These are phyloP conservation scores for Gilbertella persicaria DNA, from an alignment of 371 early-diverging fungal genomes.

Conservation along the genomic window DNA sequence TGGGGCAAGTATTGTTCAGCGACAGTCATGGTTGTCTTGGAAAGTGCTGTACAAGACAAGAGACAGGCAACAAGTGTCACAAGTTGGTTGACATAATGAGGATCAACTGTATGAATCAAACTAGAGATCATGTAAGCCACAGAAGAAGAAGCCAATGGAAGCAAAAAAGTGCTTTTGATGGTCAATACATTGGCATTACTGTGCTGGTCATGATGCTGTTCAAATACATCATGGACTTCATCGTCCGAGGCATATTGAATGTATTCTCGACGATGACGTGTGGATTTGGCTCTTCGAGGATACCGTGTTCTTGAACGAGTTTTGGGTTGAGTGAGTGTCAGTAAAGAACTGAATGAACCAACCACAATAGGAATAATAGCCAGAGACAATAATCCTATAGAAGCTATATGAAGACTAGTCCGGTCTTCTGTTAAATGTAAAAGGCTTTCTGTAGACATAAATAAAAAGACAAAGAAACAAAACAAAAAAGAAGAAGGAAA, in stretches of 20 bases:
- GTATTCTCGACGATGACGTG: not conserved
- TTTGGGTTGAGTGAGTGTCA: constrained; percentile 1
- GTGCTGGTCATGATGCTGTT: not conserved
- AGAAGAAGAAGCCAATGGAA: constrained; percentile 18
- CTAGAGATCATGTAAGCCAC: constrained; percentile 7
- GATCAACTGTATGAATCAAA: constrained; percentile 5
- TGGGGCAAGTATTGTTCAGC: constrained; percentile 1
- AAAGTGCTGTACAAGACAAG: constrained; percentile 16
- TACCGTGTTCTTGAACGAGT: not conserved
- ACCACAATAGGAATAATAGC: constrained; percentile 17
- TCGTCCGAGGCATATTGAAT: not conserved
- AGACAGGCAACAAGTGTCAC: constrained; percentile 3
- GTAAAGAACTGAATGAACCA: constrained; percentile 21
- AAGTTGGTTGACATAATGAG: constrained; percentile 10
- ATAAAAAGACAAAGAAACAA: not conserved
- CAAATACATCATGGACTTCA: constrained; percentile 6
- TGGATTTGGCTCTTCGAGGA: not conserved
- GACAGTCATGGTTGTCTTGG: constrained; percentile 12
- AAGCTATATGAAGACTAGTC: constrained; percentile 15
- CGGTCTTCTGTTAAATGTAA: constrained; percentile 14
- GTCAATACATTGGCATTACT: constrained; percentile 7
- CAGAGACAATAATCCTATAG: constrained; percentile 14
- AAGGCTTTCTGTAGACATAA: not conserved
- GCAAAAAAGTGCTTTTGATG: constrained; percentile 10
- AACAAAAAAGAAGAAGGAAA: not conserved